A percentile compares a stretch with the other conserved stretches of the same genome.
Conservation (phyloP, 768 basidiomycete genomes). For the Leccinum sublutescens region DNA sequence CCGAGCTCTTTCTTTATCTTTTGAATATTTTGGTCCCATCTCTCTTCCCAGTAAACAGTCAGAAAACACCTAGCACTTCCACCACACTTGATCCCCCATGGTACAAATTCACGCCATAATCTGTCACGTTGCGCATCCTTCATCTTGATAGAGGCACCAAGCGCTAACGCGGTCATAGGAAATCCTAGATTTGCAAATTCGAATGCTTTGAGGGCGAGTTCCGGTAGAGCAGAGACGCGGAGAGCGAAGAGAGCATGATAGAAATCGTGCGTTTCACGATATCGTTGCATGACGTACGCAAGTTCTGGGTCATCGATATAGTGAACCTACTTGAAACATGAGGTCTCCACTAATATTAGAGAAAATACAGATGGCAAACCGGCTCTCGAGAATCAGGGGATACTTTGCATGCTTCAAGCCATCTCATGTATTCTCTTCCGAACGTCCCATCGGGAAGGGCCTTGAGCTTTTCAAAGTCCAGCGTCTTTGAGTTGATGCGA, state of each 20-base stretch:
- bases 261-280: conserved; percentile 97
- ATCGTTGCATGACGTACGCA: conserved; percentile 97
- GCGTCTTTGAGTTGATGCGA: conserved; percentile 69
- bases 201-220: conserved; percentile 92
- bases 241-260: conserved; percentile 91
- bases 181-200: conserved; percentile 91
- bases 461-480: conserved; percentile 68
- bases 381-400: conserved; percentile 93
- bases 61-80: conserved; percentile 72
- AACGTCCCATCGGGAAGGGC: conserved; percentile 76
- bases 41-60: conserved; percentile 93
- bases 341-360: not conserved
- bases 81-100: conserved; percentile 90
- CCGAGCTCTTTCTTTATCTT: conserved; percentile 86
- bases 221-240: conserved; percentile 86
- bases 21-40: conserved; percentile 82
- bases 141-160: conserved; percentile 45
- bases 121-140: conserved; percentile 45
- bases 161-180: conserved; percentile 81
- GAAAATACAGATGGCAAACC: conserved; percentile 43
- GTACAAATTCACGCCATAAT: conserved; percentile 79
- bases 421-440: conserved; percentile 82
- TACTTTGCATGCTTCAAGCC: conserved; percentile 85
- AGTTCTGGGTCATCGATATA: conserved; percentile 95
- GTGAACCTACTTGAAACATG: conserved; percentile 60